Evolutionary conservation across 495 filamentous ascomycete genomes (phyloP), one percentile per base, ranked within the genome.

Genomic region (Collariella sp.): DNA sequence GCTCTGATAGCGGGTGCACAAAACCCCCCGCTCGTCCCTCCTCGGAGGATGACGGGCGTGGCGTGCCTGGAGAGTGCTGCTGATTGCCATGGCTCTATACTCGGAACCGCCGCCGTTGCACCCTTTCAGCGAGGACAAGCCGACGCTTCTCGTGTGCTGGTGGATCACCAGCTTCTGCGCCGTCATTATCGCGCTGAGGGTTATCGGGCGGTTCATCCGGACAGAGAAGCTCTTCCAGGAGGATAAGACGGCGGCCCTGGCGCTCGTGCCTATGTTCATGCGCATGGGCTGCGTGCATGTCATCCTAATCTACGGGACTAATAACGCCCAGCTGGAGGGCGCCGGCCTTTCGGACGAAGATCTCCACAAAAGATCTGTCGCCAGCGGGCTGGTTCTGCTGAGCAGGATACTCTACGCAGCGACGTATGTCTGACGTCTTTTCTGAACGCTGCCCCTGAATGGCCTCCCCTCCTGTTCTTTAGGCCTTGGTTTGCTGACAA

Each of bases 211-310:
- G 36, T 91, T 89, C 64, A 72, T 89, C 7, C 78, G 93, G 23
- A 87, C 85, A 26, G 84, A 95, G 65, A 80, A 75, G 58, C 76
- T 96, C 33, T 96, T 96, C 52, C 68, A 73, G 22, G 93, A 96
- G 65, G 93, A 98, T 65, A 90, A 85, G 76, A 79, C 86, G 53
- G 94, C 93, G 70, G 83, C 88, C 56, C 70, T 80, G 23, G 86
- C 85, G 55, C 76, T 94, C 36, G 77, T 97, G 15, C 93, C 93
- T 29, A 70, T 98, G 52, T 64, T 89, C 42, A 68, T 80, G 52
- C 83, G 93, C 57, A 94, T 96, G 86, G 88, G 76, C 20, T 78
- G 91, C 52, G 81, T 95, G 12, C 91, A 98, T 76, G 75, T 88
- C 52, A 79, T 98, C 16, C 70, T 98, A 61, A 62, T 85, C 10